Conservation (phyloP, 352 stramenopile species). For the Pythium phragmitis region DNA sequence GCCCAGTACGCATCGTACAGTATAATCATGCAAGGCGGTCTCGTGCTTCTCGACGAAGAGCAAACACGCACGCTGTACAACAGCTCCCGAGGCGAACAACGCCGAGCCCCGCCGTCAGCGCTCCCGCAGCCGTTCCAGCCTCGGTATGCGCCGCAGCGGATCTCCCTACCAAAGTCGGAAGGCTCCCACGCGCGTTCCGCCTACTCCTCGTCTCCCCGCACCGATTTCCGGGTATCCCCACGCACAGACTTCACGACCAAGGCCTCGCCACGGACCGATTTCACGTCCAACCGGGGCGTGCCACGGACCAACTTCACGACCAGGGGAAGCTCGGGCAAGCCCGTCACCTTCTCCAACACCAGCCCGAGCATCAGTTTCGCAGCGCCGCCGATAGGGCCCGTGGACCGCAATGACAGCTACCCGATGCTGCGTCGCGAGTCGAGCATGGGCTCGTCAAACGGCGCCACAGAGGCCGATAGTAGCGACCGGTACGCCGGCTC, state of each 20-base stretch:
- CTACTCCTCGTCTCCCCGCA: neutral
- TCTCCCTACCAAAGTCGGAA: neutral
- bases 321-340: conserved; percentile 13
- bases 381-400: neutral
- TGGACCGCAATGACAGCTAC: conserved; percentile 12
- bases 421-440: conserved; percentile 18
- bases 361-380: conserved; percentile 40
- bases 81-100: neutral
- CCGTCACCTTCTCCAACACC: conserved; percentile 3
- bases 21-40: neutral
- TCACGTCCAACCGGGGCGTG: conserved; percentile 15
- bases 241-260: conserved; percentile 13
- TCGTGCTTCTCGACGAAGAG: conserved; percentile 56
- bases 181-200: neutral
- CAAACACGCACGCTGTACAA: conserved; percentile 44
- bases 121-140: neutral
- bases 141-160: neutral
- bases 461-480: conserved; percentile 1
- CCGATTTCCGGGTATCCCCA: conserved; percentile 1
- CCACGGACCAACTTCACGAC: conserved; percentile 18
- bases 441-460: conserved; percentile 3
- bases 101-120: no score
- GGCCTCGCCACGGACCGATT: conserved; percentile 8
- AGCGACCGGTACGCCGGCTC: conserved; percentile 22
- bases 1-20: neutral